A percentile compares a stretch with the other conserved stretches of the same genome.
Conservation (phyloP, 306 rosid species). For the Lathyrus aphaca region DNA sequence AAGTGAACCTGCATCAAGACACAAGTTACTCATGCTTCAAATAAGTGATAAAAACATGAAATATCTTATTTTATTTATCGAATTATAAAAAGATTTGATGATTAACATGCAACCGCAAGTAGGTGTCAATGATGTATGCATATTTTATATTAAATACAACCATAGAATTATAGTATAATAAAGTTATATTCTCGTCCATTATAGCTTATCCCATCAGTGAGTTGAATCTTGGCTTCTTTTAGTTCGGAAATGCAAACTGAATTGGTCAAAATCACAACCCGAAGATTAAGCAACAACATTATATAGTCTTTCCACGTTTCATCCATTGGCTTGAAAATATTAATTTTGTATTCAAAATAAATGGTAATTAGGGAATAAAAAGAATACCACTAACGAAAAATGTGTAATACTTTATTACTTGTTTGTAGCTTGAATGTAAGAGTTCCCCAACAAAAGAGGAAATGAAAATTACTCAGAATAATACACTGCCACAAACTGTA, state of each 20-base stretch:
- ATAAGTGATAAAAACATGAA: slow-evolving; percentile 33
- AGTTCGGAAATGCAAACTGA: too few relatives aligned
- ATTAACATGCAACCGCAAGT: neutral
- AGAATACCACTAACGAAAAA: too few relatives aligned
- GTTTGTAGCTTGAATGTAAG: slow-evolving; percentile 8
- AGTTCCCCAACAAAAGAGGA: slow-evolving; percentile 19
- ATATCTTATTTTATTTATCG: slow-evolving; percentile 17
- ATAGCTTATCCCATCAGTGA: too few relatives aligned
- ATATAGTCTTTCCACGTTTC: slow-evolving; percentile 84
- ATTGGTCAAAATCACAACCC: too few relatives aligned
- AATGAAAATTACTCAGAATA: slow-evolving; percentile 9
- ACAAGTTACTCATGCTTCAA: slow-evolving; percentile 39
- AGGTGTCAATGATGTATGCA: neutral
- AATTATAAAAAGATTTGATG: neutral
- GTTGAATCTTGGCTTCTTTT: too few relatives aligned
- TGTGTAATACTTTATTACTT: too few relatives aligned
- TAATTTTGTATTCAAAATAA: slow-evolving; percentile 54
- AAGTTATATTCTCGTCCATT: slow-evolving; percentile 9
- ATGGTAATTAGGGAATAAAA: slow-evolving; percentile 32
- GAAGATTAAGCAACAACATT: slow-evolving; percentile 56
- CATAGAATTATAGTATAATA: slow-evolving; percentile 4
- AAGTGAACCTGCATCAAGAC: slow-evolving; percentile 82
- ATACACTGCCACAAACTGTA: slow-evolving; percentile 1
- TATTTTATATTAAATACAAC: neutral
- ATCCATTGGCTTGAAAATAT: slow-evolving; percentile 73